Percentiles rank a stretch among this genome's conserved stretches.
Evolutionary conservation across 2,329 filamentous ascomycete genomes (phyloP).

Genomic region (Gaeumannomyces tritici): DNA sequence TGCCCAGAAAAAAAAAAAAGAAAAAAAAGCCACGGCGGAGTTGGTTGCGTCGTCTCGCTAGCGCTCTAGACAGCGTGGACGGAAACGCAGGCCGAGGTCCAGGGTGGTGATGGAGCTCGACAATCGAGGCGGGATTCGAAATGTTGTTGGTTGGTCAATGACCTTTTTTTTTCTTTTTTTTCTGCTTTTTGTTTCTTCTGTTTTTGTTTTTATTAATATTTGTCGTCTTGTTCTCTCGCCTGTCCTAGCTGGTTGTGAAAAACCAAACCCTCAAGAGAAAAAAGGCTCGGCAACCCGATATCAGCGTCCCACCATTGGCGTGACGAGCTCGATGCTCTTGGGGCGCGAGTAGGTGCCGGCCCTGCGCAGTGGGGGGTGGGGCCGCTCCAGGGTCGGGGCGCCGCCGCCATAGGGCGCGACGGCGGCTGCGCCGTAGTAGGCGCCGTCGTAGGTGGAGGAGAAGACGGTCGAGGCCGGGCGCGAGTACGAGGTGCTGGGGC

Average conservation of each 20-base stretch:
- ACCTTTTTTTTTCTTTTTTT: neutral
- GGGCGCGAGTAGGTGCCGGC: slow-evolving; percentile 46
- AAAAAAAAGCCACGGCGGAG: neutral
- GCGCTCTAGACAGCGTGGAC: too few species aligned
- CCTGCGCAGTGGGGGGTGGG: slow-evolving; percentile 41
- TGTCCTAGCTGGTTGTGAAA: neutral
- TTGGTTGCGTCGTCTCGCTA: neutral
- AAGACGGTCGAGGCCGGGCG: slow-evolving; percentile 30
- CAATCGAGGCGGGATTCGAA: too few species aligned
- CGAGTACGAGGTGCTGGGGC: slow-evolving; percentile 44
- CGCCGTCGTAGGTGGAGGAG: slow-evolving; percentile 41
- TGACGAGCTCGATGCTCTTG: slow-evolving; percentile 55
- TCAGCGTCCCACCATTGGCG: slow-evolving; percentile 46
- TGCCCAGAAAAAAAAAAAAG: too few species aligned
- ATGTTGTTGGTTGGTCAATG: too few species aligned
- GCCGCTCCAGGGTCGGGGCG: slow-evolving; percentile 38
- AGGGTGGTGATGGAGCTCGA: neutral
- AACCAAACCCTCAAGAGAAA: too few species aligned
- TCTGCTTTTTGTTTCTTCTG: neutral
- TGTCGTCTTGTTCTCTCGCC: neutral
- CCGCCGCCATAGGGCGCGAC: slow-evolving; percentile 27
- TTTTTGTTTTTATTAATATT: neutral
- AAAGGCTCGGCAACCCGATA: neutral
- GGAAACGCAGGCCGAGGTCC: too few species aligned
- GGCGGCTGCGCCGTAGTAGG: slow-evolving; percentile 27